Base-by-base conservation (phyloP, 2,329 filamentous ascomycete species). In the Didymella arachidicola region DNA sequence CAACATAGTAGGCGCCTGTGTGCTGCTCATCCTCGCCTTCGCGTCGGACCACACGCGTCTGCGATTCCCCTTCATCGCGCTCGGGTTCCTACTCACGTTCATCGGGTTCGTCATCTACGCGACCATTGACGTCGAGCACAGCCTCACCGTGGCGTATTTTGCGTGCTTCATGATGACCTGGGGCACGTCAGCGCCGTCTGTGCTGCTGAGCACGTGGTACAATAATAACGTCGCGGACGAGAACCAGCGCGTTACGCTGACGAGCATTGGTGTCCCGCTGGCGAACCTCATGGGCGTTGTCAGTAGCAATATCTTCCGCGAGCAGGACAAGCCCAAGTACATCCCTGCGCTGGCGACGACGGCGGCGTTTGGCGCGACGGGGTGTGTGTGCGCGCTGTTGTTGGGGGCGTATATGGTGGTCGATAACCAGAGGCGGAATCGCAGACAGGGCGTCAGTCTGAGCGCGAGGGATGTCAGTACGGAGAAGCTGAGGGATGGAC, bases 201-300 rank as follows among this genome's bases (percentile, higher is more conserved):
- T 93, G 8, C 80, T 93, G 12, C 80, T 88, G 16, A 79, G 87
- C 64, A 81, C 86, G 56, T 89, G 87, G 88, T 93, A 92, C 78
- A 93, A 91, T 78, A 93, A 93, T 80, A 94, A 94, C 72, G 85
- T 92, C 55, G 89, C 90, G 1, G 85, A 93, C 68, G 91, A 93
- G 75, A 88, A 88, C 57, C 85, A 87, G 36, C 87, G 90, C 45
- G 82, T 92, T 6, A 82, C 88, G 0, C 79, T 92, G 14, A 93
- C 90, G 0, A 88, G 86, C 27, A 83, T 93, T 18, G 89, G 87
- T 25, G 89, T 93, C 0, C 90, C 90, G 0, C 73, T 91, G 10
- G 90, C 90, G 3, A 93, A 93, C 64, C 73, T 92, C 34, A 93
- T 93, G 88, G 89, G 89, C 4, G 78, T 92, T 0, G 87, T 92